phyloP scores from a whole-genome alignment of 1,284 basidiomycete genomes.

The Athelia sp. region DNA sequence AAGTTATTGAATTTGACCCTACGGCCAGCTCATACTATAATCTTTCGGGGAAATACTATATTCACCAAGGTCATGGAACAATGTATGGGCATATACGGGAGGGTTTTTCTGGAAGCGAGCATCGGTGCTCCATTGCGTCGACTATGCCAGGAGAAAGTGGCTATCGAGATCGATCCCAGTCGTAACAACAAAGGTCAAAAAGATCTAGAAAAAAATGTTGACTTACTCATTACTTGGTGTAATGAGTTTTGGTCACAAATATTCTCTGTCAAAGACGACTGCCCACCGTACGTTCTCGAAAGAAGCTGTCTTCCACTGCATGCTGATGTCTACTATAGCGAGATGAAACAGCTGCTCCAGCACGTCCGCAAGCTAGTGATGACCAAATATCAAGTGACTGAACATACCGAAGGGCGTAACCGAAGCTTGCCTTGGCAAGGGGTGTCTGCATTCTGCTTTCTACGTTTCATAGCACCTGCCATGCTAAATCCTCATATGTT shows the following conservation, averaged over 20 bases:
- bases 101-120: constrained; percentile 70
- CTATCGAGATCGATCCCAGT: constrained; percentile 74
- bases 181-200: constrained; percentile 54
- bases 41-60: constrained; percentile 77
- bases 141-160: constrained; percentile 64
- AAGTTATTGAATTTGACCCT: too few relatives aligned
- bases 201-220: constrained; percentile 65
- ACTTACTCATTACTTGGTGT: constrained; percentile 71
- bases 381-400: constrained; percentile 44
- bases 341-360: constrained; percentile 68
- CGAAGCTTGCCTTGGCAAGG: constrained; percentile 69
- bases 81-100: constrained; percentile 73
- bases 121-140: constrained; percentile 65
- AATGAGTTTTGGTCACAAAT: constrained; percentile 74
- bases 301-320: background rate
- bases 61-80: constrained; percentile 79
- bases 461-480: constrained; percentile 79
- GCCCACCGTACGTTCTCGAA: constrained; percentile 60
- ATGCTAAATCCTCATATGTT: constrained; percentile 77
- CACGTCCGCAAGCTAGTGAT: constrained; percentile 71
- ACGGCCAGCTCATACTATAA: constrained; percentile 62
- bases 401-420: constrained; percentile 34
- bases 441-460: constrained; percentile 81
- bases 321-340: constrained; percentile 38
- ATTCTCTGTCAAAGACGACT: constrained; percentile 64